These are phyloP conservation scores for Annulohypoxylon nitens DNA, from an alignment of 495 filamentous ascomycete genomes.

Conservation along the genomic window DNA sequence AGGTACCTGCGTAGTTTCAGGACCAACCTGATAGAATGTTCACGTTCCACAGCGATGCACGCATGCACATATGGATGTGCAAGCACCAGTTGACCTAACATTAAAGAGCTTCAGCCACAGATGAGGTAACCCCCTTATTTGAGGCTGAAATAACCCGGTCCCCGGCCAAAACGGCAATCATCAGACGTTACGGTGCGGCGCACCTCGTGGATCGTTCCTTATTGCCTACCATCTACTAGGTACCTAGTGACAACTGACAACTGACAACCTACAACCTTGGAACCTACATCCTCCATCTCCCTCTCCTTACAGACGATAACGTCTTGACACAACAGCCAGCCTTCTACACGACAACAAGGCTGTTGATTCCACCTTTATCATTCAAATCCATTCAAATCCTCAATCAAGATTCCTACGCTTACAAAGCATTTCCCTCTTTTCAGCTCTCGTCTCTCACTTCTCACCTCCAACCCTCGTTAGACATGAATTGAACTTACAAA, in stretches of 20 bases:
- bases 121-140: slow-evolving; percentile 12
- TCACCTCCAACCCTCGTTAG: slow-evolving; percentile 10
- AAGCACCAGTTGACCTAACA: too few relatives aligned
- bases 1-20: slow-evolving; percentile 10
- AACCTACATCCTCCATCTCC: background rate
- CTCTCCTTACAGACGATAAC: slow-evolving; percentile 19
- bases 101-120: slow-evolving; percentile 41
- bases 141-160: slow-evolving; percentile 25
- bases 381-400: background rate
- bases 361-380: background rate
- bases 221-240: background rate
- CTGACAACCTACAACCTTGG: background rate
- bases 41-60: background rate
- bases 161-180: slow-evolving; percentile 29
- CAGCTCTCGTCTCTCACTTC: background rate
- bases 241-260: slow-evolving; percentile 20
- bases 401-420: background rate
- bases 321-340: slow-evolving; percentile 19
- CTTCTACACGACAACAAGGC: slow-evolving; percentile 7
- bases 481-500: slow-evolving; percentile 50
- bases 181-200: slow-evolving; percentile 3
- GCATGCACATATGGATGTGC: background rate
- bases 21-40: background rate
- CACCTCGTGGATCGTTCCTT: slow-evolving; percentile 17
- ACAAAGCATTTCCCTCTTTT: slow-evolving; percentile 12